A percentile compares a stretch with the other conserved stretches of the same genome.
These are phyloP conservation scores for Hypoxylon sp. DNA, from an alignment of 2,329 filamentous ascomycete species.

Conservation along the genomic window DNA sequence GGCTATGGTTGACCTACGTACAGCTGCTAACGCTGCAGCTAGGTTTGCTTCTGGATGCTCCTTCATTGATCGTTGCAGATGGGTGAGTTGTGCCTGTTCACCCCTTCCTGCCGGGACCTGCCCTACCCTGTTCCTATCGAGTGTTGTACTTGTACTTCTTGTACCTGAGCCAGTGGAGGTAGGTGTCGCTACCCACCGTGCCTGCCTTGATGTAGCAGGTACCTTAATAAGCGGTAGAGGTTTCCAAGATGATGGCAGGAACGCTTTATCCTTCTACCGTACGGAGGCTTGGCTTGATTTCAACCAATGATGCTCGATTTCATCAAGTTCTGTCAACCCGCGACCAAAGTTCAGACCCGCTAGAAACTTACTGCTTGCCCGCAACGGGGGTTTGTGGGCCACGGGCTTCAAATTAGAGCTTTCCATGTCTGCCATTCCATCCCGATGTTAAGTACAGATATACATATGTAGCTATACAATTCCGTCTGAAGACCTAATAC, in stretches of 20 bases:
- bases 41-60: constrained; percentile 23
- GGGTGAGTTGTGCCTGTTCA: constrained; percentile 31
- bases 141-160: constrained; percentile 35
- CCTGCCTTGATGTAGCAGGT: constrained; percentile 28
- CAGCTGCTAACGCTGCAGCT: constrained; percentile 5
- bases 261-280: constrained; percentile 22
- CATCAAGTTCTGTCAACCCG: constrained; percentile 34
- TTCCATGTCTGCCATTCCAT: constrained; percentile 12
- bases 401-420: constrained; percentile 33
- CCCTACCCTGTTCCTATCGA: constrained; percentile 18
- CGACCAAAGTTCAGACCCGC: constrained; percentile 35
- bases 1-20: constrained; percentile 17
- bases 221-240: constrained; percentile 11
- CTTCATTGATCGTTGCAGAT: constrained; percentile 19
- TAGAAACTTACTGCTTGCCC: constrained; percentile 26
- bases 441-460: constrained; percentile 8
- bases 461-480: background rate
- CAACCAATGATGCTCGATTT: constrained; percentile 23
- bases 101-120: constrained; percentile 24
- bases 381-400: constrained; percentile 22
- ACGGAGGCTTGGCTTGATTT: constrained; percentile 31
- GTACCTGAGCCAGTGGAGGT: constrained; percentile 26
- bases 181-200: constrained; percentile 4
- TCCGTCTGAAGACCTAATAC: constrained; percentile 11
- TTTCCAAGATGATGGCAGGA: constrained; percentile 32